Conservation (phyloP, 129 eudicot species). For the Chrysanthemum lavandulifolium region DNA sequence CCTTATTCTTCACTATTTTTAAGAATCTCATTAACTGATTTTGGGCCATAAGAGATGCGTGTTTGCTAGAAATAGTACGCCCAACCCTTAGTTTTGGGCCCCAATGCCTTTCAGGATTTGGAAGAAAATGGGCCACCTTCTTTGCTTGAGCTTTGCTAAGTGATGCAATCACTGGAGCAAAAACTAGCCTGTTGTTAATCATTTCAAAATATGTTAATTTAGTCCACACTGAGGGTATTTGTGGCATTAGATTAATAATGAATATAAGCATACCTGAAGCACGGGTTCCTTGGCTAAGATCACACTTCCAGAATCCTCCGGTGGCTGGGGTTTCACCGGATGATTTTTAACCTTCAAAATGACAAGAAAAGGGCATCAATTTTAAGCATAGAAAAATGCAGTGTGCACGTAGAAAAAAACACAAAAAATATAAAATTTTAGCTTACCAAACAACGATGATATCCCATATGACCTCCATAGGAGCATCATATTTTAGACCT, state of each 20-base stretch:
- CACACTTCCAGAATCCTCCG: constrained; percentile 17
- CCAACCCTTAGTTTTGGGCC: constrained; percentile 96
- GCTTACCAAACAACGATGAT: constrained; percentile 99
- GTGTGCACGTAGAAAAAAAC: neutral
- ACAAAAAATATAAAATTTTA: neutral
- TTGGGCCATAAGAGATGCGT: constrained; percentile 75
- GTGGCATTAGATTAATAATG: too few relatives aligned
- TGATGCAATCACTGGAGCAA: constrained; percentile 67
- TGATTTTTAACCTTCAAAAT: constrained; percentile 61
- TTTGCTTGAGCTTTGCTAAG: constrained; percentile 94
- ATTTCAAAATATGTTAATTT: too few relatives aligned
- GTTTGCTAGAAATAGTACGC: constrained; percentile 83
- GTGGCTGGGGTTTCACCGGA: constrained; percentile 90
- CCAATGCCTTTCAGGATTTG: constrained; percentile 94
- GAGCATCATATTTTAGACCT: constrained; percentile 92
- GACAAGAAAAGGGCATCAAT: neutral
- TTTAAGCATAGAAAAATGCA: constrained; percentile 4
- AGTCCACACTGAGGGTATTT: too few relatives aligned
- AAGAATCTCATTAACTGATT: constrained; percentile 39
- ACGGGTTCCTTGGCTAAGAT: too few relatives aligned
- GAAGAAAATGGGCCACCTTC: constrained; percentile 92
- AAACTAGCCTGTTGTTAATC: constrained; percentile 46
- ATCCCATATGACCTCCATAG: constrained; percentile 94
- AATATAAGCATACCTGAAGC: too few relatives aligned
- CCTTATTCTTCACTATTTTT: constrained; percentile 49